These are phyloP conservation scores for Biscogniauxia mediterranea DNA, from an alignment of 2,329 filamentous ascomycete species.

Conservation along the genomic window DNA sequence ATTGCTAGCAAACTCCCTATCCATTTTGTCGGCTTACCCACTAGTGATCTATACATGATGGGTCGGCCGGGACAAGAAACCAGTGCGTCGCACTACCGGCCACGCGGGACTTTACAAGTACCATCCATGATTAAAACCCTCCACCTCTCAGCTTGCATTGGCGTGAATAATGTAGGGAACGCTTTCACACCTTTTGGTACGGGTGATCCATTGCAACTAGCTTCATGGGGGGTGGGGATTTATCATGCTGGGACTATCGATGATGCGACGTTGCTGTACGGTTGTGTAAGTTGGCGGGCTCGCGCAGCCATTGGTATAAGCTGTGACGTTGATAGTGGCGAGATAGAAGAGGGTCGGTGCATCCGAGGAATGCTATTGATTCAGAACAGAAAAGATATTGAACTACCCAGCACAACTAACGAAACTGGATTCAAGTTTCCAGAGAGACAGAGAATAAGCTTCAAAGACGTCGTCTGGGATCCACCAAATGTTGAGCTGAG, in stretches of 20 bases:
- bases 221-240: slow-evolving; percentile 61
- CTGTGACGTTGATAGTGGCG: slow-evolving; percentile 1
- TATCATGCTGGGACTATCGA: slow-evolving; percentile 64
- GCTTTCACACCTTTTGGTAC: slow-evolving; percentile 70
- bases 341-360: slow-evolving; percentile 17
- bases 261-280: slow-evolving; percentile 57
- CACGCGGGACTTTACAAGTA: slow-evolving; percentile 62
- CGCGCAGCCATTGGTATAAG: slow-evolving; percentile 34
- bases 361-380: slow-evolving; percentile 30
- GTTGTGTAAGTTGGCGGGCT: slow-evolving; percentile 38
- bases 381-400: slow-evolving; percentile 22
- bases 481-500: slow-evolving; percentile 32
- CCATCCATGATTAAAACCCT: slow-evolving; percentile 58
- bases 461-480: slow-evolving; percentile 40
- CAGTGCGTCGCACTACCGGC: slow-evolving; percentile 26
- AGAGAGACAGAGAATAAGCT: slow-evolving; percentile 28
- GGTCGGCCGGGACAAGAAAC: slow-evolving; percentile 37
- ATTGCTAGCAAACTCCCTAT: slow-evolving; percentile 51
- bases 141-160: slow-evolving; percentile 58
- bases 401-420: slow-evolving; percentile 19
- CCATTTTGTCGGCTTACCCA: slow-evolving; percentile 67
- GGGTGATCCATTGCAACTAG: slow-evolving; percentile 63
- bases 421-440: slow-evolving; percentile 20
- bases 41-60: slow-evolving; percentile 73
- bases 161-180: slow-evolving; percentile 72